Conservation (phyloP, 352 stramenopile species). For the Nothophytophthora sp. region DNA sequence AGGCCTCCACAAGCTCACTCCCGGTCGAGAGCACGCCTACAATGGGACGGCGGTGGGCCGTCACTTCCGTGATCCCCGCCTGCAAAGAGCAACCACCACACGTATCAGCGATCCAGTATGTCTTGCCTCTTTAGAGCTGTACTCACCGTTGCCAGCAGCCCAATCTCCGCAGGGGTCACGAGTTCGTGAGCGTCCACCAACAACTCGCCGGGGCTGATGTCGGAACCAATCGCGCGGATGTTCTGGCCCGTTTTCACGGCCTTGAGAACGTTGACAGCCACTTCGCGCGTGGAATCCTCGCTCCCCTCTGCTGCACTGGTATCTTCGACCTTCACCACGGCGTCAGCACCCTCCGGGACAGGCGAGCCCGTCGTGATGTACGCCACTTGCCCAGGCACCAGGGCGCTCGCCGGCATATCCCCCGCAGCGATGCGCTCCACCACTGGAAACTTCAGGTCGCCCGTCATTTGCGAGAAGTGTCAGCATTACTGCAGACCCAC, state of each 20-base stretch:
- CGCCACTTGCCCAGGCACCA: conserved; percentile 53
- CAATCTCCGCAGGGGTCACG: conserved; percentile 90
- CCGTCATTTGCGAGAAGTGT: background rate
- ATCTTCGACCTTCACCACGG: conserved; percentile 96
- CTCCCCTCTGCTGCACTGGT: conserved; percentile 57
- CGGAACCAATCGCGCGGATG: conserved; percentile 91
- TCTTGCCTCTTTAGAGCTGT: too few relatives aligned
- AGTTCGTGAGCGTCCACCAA: conserved; percentile 75
- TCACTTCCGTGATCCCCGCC: conserved; percentile 73
- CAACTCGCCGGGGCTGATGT: conserved; percentile 82
- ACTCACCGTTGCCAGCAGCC: conserved; percentile 89
- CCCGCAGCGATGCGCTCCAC: conserved; percentile 72
- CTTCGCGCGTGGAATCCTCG: conserved; percentile 27
- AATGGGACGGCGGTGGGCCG: conserved; percentile 64
- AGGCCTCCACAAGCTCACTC: conserved; percentile 90
- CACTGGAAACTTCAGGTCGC: conserved; percentile 67
- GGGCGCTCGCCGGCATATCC: conserved; percentile 34
- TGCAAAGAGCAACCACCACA: conserved; percentile 28
- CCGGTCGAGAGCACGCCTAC: conserved; percentile 96
- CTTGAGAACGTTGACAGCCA: conserved; percentile 67
- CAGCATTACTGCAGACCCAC: background rate
- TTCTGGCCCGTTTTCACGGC: conserved; percentile 56
- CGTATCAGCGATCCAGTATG: background rate
- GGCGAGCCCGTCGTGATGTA: conserved; percentile 97
- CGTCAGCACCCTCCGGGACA: conserved; percentile 89